Evolutionary conservation across 768 basidiomycete species (phyloP).

Genomic region (Macrocybe gigantea): DNA sequence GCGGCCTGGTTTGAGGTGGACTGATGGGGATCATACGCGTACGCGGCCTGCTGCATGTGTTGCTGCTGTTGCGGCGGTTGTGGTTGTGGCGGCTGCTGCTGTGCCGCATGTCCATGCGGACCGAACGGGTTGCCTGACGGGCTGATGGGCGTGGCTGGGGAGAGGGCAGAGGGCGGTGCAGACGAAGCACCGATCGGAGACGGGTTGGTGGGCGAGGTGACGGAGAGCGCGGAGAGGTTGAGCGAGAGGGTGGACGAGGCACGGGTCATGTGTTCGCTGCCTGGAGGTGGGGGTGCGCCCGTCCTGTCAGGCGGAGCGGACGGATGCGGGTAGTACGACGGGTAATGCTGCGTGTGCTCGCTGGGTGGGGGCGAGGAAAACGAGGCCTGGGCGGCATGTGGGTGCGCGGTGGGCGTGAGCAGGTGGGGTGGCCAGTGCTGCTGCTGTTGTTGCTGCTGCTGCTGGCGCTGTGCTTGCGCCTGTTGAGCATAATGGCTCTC

Average conservation of each 20-base stretch:
- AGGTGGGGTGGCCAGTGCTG: conserved; percentile 9
- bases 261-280: background rate
- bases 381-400: background rate
- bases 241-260: conserved; percentile 45
- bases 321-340: background rate
- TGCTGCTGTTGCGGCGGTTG: no score
- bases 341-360: conserved; percentile 4
- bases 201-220: conserved; percentile 59
- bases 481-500: conserved; percentile 8
- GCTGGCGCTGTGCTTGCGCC: background rate
- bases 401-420: conserved; percentile 6
- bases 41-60: no score
- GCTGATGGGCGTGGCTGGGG: conserved; percentile 58
- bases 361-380: conserved; percentile 7
- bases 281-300: background rate
- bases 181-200: conserved; percentile 54
- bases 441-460: conserved; percentile 7
- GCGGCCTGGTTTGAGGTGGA: no score
- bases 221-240: conserved; percentile 62
- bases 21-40: no score
- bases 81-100: no score
- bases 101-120: conserved; percentile 22
- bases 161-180: conserved; percentile 30
- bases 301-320: background rate
- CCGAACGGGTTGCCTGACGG: conserved; percentile 38